phyloP scores from a whole-genome alignment of 2,329 filamentous ascomycete species.

The Trichoderma pleuroti region DNA sequence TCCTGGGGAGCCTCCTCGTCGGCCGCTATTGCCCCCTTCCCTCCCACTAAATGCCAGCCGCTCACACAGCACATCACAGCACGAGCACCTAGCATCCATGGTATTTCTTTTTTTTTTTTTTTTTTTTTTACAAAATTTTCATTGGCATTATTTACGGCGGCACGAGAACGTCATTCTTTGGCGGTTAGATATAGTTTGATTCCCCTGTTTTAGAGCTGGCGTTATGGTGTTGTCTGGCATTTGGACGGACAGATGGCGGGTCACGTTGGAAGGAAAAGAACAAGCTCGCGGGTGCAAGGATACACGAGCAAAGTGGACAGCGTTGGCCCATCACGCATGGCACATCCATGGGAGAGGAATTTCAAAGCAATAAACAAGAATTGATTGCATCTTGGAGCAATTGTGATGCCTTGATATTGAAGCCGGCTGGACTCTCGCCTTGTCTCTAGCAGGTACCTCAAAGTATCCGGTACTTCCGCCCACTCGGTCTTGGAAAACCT shows the following conservation, averaged over 20 bases:
- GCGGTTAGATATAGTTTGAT: background rate
- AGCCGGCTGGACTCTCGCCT: background rate
- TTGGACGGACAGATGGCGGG: background rate
- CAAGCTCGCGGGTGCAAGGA: background rate
- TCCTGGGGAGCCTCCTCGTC: constrained; percentile 79
- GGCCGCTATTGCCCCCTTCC: constrained; percentile 60
- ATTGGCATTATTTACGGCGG: background rate
- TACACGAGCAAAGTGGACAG: background rate
- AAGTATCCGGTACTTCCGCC: constrained; percentile 36
- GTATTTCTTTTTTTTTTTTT: background rate
- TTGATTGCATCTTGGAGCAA: background rate
- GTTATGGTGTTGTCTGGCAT: background rate
- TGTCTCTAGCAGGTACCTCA: constrained; percentile 22
- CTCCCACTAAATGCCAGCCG: constrained; percentile 40
- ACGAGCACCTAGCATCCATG: background rate
- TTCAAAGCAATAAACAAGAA: background rate
- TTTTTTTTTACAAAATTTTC: background rate
- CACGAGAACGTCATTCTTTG: background rate
- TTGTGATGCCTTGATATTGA: background rate
- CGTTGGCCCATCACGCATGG: background rate
- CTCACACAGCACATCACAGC: background rate
- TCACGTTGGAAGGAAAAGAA: background rate
- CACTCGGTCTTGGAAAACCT: constrained; percentile 39
- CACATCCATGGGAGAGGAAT: background rate
- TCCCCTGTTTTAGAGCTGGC: background rate